These are phyloP conservation scores for Vararia minispora DNA, from an alignment of 768 basidiomycete species.

Conservation along the genomic window DNA sequence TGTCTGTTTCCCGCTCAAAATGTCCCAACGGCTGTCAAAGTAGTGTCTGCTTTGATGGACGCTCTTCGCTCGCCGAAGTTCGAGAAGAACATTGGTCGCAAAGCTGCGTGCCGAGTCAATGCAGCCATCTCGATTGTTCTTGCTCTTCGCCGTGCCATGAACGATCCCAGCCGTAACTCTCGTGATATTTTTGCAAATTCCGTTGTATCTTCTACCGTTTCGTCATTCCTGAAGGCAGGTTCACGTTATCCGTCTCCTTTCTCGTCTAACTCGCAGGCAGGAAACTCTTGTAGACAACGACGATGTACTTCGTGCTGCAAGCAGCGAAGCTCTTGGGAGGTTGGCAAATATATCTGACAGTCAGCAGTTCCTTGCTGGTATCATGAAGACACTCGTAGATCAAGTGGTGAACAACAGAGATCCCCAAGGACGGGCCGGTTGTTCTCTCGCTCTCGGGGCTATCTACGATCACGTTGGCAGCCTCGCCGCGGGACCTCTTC, in stretches of 20 bases:
- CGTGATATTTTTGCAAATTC: slow-evolving; percentile 56
- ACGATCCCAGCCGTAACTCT: slow-evolving; percentile 41
- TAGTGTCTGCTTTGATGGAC: slow-evolving; percentile 49
- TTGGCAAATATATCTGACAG: slow-evolving; percentile 77
- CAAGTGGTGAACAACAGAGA: slow-evolving; percentile 92
- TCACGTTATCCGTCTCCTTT: neutral
- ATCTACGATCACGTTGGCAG: slow-evolving; percentile 90
- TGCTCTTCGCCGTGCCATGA: slow-evolving; percentile 48
- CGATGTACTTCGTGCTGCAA: slow-evolving; percentile 57
- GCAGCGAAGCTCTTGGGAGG: slow-evolving; percentile 84
- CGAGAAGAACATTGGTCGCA: slow-evolving; percentile 80
- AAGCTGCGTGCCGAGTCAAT: slow-evolving; percentile 76
- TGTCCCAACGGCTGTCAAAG: slow-evolving; percentile 38
- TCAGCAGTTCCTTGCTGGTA: slow-evolving; percentile 70
- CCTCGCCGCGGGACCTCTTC: slow-evolving; percentile 84
- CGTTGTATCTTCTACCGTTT: slow-evolving; percentile 49
- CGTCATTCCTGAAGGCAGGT: slow-evolving; percentile 66
- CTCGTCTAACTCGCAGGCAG: slow-evolving; percentile 24
- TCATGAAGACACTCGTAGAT: slow-evolving; percentile 86
- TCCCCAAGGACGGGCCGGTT: slow-evolving; percentile 86
- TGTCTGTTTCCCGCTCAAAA: slow-evolving; percentile 74
- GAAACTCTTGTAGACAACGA: slow-evolving; percentile 79
- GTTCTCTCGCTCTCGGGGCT: slow-evolving; percentile 83
- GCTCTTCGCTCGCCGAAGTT: slow-evolving; percentile 63
- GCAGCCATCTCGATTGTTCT: slow-evolving; percentile 63